phyloP scores from a whole-genome alignment of 2,329 filamentous ascomycete genomes.

The Cercospora sp. region DNA sequence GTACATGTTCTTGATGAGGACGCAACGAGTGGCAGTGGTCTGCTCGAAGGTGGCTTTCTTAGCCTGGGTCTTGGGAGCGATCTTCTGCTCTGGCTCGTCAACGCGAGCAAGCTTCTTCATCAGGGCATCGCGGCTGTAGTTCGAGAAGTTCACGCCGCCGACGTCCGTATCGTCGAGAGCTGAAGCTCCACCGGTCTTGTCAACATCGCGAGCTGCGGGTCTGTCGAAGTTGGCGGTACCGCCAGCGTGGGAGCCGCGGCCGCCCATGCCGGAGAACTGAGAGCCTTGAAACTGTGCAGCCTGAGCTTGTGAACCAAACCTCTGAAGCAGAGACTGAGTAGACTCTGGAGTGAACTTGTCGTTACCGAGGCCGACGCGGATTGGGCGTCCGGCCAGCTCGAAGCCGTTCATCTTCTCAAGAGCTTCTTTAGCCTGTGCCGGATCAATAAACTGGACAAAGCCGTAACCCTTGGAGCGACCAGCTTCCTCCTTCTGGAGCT shows the following conservation, averaged over 20 bases:
- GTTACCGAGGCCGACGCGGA: conserved; percentile 97
- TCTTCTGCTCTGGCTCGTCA: conserved; percentile 76
- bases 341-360: conserved; percentile 99
- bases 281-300: conserved; percentile 56
- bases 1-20: conserved; percentile 95
- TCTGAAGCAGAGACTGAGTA: conserved; percentile 87
- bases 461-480: conserved; percentile 92
- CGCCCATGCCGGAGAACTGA: conserved; percentile 85
- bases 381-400: conserved; percentile 93
- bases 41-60: conserved; percentile 78
- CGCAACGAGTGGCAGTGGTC: conserved; percentile 89
- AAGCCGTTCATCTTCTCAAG: conserved; percentile 99
- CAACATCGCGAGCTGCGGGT: conserved; percentile 77
- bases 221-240: conserved; percentile 80
- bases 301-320: conserved; percentile 75
- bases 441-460: conserved; percentile 85
- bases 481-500: conserved; percentile 93
- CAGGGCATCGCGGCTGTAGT: conserved; percentile 95
- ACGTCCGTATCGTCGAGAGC: conserved; percentile 97
- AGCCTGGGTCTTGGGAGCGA: conserved; percentile 48
- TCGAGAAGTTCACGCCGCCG: conserved; percentile 98
- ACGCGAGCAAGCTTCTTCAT: conserved; percentile 98
- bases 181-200: conserved; percentile 82
- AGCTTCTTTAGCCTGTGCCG: conserved; percentile 86
- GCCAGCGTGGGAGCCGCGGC: conserved; percentile 79